phyloP scores from a whole-genome alignment of 441 rosid species.

The Heliophila coronopifolia region DNA sequence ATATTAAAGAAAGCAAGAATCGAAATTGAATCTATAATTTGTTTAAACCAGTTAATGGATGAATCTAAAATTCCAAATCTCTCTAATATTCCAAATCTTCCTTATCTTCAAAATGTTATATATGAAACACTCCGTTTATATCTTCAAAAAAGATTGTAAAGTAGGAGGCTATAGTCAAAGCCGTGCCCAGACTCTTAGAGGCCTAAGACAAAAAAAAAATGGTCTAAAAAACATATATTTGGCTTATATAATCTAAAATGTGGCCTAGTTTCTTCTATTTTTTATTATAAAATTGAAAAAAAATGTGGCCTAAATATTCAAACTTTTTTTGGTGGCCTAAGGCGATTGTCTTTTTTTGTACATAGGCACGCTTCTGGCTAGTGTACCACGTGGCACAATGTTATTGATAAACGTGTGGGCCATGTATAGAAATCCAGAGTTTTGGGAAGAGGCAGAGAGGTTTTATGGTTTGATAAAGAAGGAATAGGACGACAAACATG shows the following conservation, averaged over 20 bases:
- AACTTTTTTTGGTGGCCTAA: too few relatives aligned
- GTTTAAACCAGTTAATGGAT: conserved; percentile 21
- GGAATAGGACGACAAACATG: conserved; percentile 38
- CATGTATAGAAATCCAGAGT: conserved; percentile 39
- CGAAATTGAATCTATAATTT: conserved; percentile 14
- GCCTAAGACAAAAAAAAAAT: too few relatives aligned
- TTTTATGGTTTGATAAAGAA: conserved; percentile 36
- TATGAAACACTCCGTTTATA: conserved; percentile 28
- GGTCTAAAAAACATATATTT: too few relatives aligned
- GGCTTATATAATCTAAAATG: too few relatives aligned
- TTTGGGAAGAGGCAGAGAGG: conserved; percentile 34
- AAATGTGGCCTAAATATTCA: too few relatives aligned
- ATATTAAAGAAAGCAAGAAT: neutral
- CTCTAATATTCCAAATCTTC: conserved; percentile 27
- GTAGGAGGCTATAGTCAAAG: conserved; percentile 40
- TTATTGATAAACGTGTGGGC: conserved; percentile 43
- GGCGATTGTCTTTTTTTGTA: too few relatives aligned
- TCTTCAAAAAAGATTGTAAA: conserved; percentile 26
- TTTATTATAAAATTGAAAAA: too few relatives aligned
- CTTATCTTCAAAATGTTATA: conserved; percentile 24
- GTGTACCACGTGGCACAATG: conserved; percentile 36
- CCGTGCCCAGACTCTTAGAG: too few relatives aligned
- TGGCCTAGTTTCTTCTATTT: too few relatives aligned
- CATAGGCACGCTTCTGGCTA: too few relatives aligned
- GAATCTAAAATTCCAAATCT: too few relatives aligned